Evolutionary conservation across 176 grass and related monocot species (phyloP).

Genomic region (Elaeis guineensis): DNA sequence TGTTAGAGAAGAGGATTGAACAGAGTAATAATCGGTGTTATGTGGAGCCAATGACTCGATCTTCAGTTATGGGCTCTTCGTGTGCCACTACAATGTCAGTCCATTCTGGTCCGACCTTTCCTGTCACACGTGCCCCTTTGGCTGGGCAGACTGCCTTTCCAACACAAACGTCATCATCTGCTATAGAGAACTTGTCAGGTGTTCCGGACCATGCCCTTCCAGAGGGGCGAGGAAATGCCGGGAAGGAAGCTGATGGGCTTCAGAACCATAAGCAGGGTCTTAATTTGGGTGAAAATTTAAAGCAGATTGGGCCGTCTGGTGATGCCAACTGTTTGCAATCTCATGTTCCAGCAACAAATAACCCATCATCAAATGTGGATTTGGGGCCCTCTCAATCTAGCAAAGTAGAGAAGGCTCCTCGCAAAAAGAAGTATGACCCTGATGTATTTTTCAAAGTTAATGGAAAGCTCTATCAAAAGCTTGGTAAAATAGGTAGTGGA

Average conservation of each 20-base stretch:
- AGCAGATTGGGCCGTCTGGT: conserved; percentile 30
- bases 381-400: conserved; percentile 26
- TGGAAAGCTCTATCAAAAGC: conserved; percentile 93
- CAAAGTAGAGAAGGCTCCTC: conserved; percentile 53
- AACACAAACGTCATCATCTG: conserved; percentile 32
- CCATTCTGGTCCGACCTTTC: conserved; percentile 37
- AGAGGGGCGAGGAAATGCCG: conserved; percentile 29
- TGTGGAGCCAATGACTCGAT: conserved; percentile 47
- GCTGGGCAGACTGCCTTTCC: conserved; percentile 20
- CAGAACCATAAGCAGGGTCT: conserved; percentile 25
- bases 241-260: conserved; percentile 31
- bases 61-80: conserved; percentile 50
- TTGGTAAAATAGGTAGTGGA: conserved; percentile 92
- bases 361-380: conserved; percentile 38
- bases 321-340: conserved; percentile 28
- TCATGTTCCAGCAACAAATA: conserved; percentile 28
- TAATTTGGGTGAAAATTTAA: conserved; percentile 23
- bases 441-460: conserved; percentile 84
- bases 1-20: conserved; percentile 24
- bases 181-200: conserved; percentile 26
- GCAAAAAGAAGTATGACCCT: conserved; percentile 62
- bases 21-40: conserved; percentile 31
- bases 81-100: conserved; percentile 38
- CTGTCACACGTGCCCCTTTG: conserved; percentile 24
- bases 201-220: conserved; percentile 13